A percentile compares a stretch with the other conserved stretches of the same genome.
These are phyloP conservation scores for Phytophthora tentaculata DNA, from an alignment of 352 stramenopile genomes.

Conservation along the genomic window DNA sequence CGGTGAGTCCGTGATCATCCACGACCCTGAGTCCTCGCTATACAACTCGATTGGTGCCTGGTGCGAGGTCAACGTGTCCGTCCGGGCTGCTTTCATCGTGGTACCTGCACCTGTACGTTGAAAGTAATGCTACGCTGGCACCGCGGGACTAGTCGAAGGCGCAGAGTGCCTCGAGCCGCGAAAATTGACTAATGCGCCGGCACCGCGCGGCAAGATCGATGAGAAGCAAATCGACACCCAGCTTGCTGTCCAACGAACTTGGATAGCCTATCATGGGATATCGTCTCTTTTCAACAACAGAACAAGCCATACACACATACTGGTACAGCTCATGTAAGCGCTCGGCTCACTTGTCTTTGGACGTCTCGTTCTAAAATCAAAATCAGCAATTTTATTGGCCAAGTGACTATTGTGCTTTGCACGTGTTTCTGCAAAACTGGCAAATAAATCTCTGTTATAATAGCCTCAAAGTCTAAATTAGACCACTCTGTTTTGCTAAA, in stretches of 20 bases:
- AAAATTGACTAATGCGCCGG: slow-evolving; percentile 27
- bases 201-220: slow-evolving; percentile 7
- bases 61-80: slow-evolving; percentile 29
- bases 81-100: slow-evolving; percentile 31
- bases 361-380: too few relatives aligned
- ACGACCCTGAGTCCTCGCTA: slow-evolving; percentile 34
- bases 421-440: too few relatives aligned
- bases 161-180: not conserved
- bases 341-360: not conserved
- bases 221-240: slow-evolving; percentile 7
- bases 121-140: slow-evolving; percentile 8
- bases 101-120: slow-evolving; percentile 25
- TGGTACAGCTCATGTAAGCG: slow-evolving; percentile 5
- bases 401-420: too few relatives aligned
- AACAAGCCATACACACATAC: slow-evolving; percentile 10
- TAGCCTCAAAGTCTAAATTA: too few relatives aligned
- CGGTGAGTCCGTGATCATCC: slow-evolving; percentile 42
- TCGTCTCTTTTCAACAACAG: slow-evolving; percentile 2
- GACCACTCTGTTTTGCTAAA: too few relatives aligned
- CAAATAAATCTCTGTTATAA: too few relatives aligned
- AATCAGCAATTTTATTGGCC: too few relatives aligned
- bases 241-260: slow-evolving; percentile 20
- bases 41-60: slow-evolving; percentile 36
- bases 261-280: slow-evolving; percentile 25
- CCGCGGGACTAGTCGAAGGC: slow-evolving; percentile 9